Percentiles rank a stretch among this genome's conserved stretches.
These are phyloP conservation scores for Pseudogymnoascus sp. DNA, from an alignment of 2,329 filamentous ascomycete species.

Conservation along the genomic window DNA sequence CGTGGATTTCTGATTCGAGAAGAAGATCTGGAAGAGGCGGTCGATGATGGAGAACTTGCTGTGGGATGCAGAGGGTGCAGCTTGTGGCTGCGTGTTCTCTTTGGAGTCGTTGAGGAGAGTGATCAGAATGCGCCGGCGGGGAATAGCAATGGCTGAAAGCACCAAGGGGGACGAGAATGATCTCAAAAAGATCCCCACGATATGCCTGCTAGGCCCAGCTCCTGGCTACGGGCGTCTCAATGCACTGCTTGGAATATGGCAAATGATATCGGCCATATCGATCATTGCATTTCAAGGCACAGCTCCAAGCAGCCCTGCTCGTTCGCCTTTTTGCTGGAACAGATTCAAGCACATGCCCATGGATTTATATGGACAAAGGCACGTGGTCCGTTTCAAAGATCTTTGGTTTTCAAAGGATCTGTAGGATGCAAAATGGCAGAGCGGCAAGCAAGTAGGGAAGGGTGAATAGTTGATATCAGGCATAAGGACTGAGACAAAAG, in stretches of 20 bases:
- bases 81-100: slow-evolving; percentile 58
- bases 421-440: neutral
- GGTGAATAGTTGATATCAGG: neutral
- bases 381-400: neutral
- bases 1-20: slow-evolving; percentile 54
- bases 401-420: neutral
- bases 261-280: neutral
- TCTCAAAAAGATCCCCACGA: slow-evolving; percentile 72
- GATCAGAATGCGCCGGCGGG: neutral
- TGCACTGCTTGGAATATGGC: neutral
- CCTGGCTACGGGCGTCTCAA: neutral
- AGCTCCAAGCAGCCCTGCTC: neutral
- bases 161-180: slow-evolving; percentile 62
- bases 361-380: neutral
- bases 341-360: neutral
- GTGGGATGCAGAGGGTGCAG: slow-evolving; percentile 62
- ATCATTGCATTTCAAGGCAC: neutral
- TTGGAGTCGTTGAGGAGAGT: slow-evolving; percentile 44
- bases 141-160: neutral
- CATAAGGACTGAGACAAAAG: neutral
- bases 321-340: neutral
- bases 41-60: slow-evolving; percentile 52
- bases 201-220: slow-evolving; percentile 72
- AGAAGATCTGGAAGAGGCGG: slow-evolving; percentile 51
- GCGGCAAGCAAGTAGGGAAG: neutral